Percentiles rank a stretch among this genome's conserved stretches.
These are phyloP conservation scores for Cercospora janseana DNA, from an alignment of 2,329 filamentous ascomycete species.

Conservation along the genomic window DNA sequence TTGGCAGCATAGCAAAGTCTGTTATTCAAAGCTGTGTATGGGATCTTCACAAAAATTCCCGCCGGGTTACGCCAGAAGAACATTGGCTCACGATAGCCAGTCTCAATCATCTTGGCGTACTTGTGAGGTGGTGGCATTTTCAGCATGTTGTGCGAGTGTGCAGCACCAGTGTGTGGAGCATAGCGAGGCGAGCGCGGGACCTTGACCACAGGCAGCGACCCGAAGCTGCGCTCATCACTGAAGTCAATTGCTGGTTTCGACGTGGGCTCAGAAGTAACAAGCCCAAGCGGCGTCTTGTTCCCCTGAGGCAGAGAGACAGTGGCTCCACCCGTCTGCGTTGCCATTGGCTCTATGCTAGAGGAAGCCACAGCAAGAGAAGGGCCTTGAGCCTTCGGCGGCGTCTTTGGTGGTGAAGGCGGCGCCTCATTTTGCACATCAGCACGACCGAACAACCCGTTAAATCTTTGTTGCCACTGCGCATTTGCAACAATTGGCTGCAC, in stretches of 20 bases:
- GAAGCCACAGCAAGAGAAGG: constrained; percentile 57
- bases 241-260: constrained; percentile 47
- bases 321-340: constrained; percentile 58
- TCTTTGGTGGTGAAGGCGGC: constrained; percentile 40
- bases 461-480: constrained; percentile 73
- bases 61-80: constrained; percentile 26
- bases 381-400: constrained; percentile 43
- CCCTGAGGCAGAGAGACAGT: constrained; percentile 67
- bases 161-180: constrained; percentile 15
- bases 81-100: constrained; percentile 16
- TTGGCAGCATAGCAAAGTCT: constrained; percentile 25
- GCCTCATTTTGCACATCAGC: constrained; percentile 47
- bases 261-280: constrained; percentile 35
- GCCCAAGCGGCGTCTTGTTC: constrained; percentile 22
- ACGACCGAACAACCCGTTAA: constrained; percentile 74
- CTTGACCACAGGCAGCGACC: constrained; percentile 43
- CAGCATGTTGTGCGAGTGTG: constrained; percentile 27
- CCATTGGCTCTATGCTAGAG: constrained; percentile 65
- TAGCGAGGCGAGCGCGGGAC: constrained; percentile 33
- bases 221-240: constrained; percentile 48
- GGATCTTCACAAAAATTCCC: constrained; percentile 33
- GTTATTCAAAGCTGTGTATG: constrained; percentile 26
- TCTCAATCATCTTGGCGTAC: constrained; percentile 19
- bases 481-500: constrained; percentile 47
- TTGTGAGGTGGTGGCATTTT: constrained; percentile 18